Conservation (phyloP, 2,329 filamentous ascomycete species). For the Xylaria hypoxylon region DNA sequence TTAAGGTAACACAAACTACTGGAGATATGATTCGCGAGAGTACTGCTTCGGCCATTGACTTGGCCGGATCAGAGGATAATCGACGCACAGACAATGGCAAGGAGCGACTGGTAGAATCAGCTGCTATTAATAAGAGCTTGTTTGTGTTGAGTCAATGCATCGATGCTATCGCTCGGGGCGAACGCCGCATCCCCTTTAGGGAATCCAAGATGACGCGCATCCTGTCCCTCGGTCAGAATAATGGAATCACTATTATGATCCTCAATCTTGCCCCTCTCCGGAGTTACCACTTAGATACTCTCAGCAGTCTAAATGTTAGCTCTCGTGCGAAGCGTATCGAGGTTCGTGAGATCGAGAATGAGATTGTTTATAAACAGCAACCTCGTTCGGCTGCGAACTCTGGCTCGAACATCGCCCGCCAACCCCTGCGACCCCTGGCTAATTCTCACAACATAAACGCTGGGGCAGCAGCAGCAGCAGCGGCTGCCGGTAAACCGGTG, state of each 20-base stretch:
- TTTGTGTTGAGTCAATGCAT: conserved; percentile 96
- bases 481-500: conserved; percentile 63
- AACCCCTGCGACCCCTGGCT: conserved; percentile 82
- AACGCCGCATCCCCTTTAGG: conserved; percentile 86
- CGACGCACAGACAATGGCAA: conserved; percentile 93
- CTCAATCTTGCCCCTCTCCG: conserved; percentile 91
- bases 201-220: conserved; percentile 99
- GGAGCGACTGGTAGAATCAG: conserved; percentile 91
- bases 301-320: conserved; percentile 94
- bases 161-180: conserved; percentile 84
- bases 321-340: conserved; percentile 97
- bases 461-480: conserved; percentile 64
- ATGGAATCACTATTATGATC: conserved; percentile 96
- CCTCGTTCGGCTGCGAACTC: conserved; percentile 64
- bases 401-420: conserved; percentile 62
- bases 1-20: conserved; percentile 84
- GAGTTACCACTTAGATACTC: conserved; percentile 91
- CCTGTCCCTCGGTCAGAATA: conserved; percentile 90
- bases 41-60: conserved; percentile 91
- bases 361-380: conserved; percentile 85
- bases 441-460: conserved; percentile 80
- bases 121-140: conserved; percentile 96
- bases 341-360: conserved; percentile 94
- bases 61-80: conserved; percentile 96
- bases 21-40: conserved; percentile 77